These are phyloP conservation scores for Fusarium redolens DNA, from an alignment of 2,329 filamentous ascomycete species.

Conservation along the genomic window DNA sequence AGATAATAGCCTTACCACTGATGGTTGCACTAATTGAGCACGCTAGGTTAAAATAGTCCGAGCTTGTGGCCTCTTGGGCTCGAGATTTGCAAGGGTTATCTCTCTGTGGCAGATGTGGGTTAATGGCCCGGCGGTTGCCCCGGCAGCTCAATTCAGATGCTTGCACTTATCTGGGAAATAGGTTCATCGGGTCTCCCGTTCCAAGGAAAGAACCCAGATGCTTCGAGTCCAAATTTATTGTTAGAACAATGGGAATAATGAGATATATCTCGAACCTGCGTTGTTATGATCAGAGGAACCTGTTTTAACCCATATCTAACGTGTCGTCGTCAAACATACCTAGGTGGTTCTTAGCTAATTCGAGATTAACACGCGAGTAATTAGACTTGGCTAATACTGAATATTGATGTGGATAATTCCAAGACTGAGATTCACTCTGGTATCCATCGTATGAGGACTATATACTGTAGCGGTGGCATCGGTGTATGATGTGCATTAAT, in stretches of 20 bases:
- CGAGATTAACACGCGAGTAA: background rate
- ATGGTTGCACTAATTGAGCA: conserved; percentile 18
- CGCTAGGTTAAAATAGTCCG: conserved; percentile 27
- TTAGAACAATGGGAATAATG: background rate
- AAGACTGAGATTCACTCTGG: background rate
- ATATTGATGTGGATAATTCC: background rate
- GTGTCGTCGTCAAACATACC: background rate
- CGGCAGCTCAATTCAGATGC: conserved; percentile 33
- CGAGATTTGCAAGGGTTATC: conserved; percentile 14
- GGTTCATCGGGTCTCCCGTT: background rate
- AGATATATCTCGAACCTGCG: background rate
- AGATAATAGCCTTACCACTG: conserved; percentile 4
- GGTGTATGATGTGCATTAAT: conserved; percentile 9
- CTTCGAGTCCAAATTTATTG: conserved; percentile 1
- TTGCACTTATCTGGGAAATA: conserved; percentile 12
- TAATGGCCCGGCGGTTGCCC: conserved; percentile 32
- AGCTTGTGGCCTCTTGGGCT: conserved; percentile 28
- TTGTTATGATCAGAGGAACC: background rate
- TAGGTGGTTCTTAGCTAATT: conserved; percentile 2
- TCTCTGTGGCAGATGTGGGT: conserved; percentile 14
- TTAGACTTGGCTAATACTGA: conserved; percentile 1
- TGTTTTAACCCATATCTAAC: background rate
- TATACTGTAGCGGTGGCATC: background rate
- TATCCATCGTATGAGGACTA: background rate
- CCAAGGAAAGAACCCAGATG: conserved; percentile 21